Conservation (phyloP, 2,329 filamentous ascomycete species). For the Seiridium unicorne region DNA sequence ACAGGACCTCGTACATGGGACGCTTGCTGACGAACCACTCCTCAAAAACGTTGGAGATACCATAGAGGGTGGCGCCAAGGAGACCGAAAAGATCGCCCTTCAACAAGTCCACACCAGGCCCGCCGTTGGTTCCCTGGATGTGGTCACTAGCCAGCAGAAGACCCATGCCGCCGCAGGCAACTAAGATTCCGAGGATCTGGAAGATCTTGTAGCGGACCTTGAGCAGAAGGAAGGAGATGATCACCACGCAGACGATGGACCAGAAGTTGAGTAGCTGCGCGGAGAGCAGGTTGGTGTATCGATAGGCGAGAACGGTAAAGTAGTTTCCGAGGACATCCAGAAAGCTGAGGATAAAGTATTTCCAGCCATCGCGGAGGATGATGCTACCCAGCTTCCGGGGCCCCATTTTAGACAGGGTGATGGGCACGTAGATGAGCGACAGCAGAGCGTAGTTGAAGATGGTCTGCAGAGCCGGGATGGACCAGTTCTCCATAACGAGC, state of each 20-base stretch:
- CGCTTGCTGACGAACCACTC: constrained; percentile 88
- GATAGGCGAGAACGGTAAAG: constrained; percentile 93
- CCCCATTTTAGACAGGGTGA: constrained; percentile 79
- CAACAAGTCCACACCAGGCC: constrained; percentile 66
- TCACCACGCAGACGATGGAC: constrained; percentile 91
- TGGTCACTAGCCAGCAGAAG: constrained; percentile 85
- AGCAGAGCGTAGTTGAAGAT: constrained; percentile 93
- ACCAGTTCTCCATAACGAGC: constrained; percentile 65
- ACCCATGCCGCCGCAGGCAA: constrained; percentile 89
- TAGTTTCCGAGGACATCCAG: constrained; percentile 97
- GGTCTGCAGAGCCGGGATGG: constrained; percentile 91
- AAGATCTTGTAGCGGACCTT: constrained; percentile 85
- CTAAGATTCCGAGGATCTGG: constrained; percentile 81
- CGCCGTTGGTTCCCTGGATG: constrained; percentile 72
- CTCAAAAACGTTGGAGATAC: constrained; percentile 85
- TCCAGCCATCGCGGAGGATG: constrained; percentile 76
- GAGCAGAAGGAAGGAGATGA: constrained; percentile 79
- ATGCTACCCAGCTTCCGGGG: constrained; percentile 66
- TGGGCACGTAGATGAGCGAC: constrained; percentile 75
- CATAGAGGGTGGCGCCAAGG: constrained; percentile 86
- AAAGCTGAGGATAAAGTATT: constrained; percentile 89
- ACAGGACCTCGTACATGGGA: constrained; percentile 89
- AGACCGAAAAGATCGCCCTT: constrained; percentile 94
- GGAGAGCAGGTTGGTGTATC: constrained; percentile 86
- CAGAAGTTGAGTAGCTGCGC: constrained; percentile 98